Evolutionary conservation across 2,329 filamentous ascomycete species (phyloP).

Genomic region (Aspergillus intermedius): DNA sequence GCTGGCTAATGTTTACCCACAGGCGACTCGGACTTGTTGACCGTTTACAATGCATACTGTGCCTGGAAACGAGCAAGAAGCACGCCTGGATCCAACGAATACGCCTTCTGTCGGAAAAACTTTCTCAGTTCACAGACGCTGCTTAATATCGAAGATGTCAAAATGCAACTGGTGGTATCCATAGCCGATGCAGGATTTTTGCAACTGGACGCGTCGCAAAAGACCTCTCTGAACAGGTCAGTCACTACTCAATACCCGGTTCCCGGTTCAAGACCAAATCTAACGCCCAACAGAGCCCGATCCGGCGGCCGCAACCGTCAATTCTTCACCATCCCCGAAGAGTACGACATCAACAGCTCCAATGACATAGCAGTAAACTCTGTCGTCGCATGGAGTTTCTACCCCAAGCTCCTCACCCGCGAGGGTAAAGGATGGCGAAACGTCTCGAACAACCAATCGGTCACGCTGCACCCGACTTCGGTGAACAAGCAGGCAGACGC

Average conservation of each 20-base stretch:
- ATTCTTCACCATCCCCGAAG: slow-evolving; percentile 76
- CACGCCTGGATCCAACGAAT: slow-evolving; percentile 65
- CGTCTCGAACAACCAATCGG: slow-evolving; percentile 83
- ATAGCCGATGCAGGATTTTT: slow-evolving; percentile 82
- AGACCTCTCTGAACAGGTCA: slow-evolving; percentile 59
- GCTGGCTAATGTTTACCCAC: slow-evolving; percentile 5
- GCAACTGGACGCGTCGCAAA: slow-evolving; percentile 65
- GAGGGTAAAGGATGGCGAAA: slow-evolving; percentile 87
- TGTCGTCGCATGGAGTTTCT: slow-evolving; percentile 89
- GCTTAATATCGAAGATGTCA: slow-evolving; percentile 88
- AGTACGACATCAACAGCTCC: slow-evolving; percentile 67
- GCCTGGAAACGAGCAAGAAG: slow-evolving; percentile 81
- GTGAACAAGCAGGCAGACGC: slow-evolving; percentile 65
- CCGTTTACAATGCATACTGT: slow-evolving; percentile 86
- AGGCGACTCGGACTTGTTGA: slow-evolving; percentile 86
- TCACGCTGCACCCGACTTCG: slow-evolving; percentile 79
- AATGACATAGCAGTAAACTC: slow-evolving; percentile 74
- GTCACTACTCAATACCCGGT: slow-evolving; percentile 1
- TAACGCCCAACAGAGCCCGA: slow-evolving; percentile 42
- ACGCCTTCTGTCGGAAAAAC: slow-evolving; percentile 89
- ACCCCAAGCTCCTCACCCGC: slow-evolving; percentile 80
- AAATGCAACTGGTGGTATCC: slow-evolving; percentile 79
- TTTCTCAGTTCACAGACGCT: slow-evolving; percentile 86
- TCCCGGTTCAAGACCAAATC: slow-evolving; percentile 1
- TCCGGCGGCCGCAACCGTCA: slow-evolving; percentile 60